A percentile compares a stretch with the other conserved stretches of the same genome.
Conservation (phyloP, 129 eudicot species). For the Rutidosis leptorrhynchoides region DNA sequence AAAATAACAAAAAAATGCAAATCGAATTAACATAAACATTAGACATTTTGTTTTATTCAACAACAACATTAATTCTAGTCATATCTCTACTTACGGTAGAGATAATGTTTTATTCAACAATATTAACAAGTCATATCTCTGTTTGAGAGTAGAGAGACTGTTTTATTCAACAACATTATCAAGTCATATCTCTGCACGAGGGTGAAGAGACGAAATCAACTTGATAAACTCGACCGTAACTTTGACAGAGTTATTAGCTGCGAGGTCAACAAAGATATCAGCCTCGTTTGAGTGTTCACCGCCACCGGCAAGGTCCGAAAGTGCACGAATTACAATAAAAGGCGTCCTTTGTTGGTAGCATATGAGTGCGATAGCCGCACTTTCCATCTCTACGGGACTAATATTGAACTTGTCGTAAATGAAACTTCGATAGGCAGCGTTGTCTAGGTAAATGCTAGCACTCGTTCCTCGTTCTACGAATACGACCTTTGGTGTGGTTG, state of each 20-base stretch:
- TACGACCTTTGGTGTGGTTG: conserved; percentile 35
- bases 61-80: no score
- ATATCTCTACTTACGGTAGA: no score
- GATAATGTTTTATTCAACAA: no score
- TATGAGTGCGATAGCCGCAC: conserved; percentile 53
- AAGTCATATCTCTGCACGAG: no score
- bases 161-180: no score
- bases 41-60: no score
- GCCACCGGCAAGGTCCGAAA: conserved; percentile 49
- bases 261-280: conserved; percentile 15
- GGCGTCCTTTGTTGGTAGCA: conserved; percentile 48
- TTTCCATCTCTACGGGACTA: conserved; percentile 53
- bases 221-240: conserved; percentile 31
- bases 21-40: no score
- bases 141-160: no score
- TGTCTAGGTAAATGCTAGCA: conserved; percentile 44
- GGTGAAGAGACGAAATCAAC: conserved; percentile 19
- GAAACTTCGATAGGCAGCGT: conserved; percentile 47
- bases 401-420: conserved; percentile 36
- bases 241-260: conserved; percentile 19
- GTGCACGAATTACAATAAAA: conserved; percentile 43
- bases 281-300: conserved; percentile 28
- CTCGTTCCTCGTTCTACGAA: conserved; percentile 41
- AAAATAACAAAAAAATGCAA: no score
- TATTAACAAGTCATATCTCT: no score